Base-by-base conservation (phyloP, 2,329 filamentous ascomycete genomes). In the Colletotrichum sp. region DNA sequence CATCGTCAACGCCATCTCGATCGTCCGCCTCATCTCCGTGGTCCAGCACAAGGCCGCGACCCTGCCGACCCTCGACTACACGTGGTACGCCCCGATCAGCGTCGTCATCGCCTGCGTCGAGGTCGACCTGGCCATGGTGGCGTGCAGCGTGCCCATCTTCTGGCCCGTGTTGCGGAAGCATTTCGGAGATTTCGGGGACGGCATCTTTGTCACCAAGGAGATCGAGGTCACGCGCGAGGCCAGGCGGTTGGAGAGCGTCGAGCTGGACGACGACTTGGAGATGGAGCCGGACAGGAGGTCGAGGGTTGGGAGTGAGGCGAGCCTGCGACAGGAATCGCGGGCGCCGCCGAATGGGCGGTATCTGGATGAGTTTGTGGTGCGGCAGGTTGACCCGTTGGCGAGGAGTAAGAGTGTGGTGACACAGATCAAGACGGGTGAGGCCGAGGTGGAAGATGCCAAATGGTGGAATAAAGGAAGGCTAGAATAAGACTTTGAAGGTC, bases 141-240 rank as follows among this genome's bases (percentile, higher is more conserved):
- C 82, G 2, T 90, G 89, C 75, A 92, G 90, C 77, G 93, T 91
- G 55, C 96, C 96, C 91, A 98, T 98, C 71, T 94, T 93, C 75
- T 95, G 90, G 4, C 97, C 97, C 0, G 96, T 98, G 18, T n/a
- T 76, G 32, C 48, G 52, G 5, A 32, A 30, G 2, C 43, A 52
- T 1, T 52, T 52, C 12, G 43, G 43, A 0, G 43, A 52, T 52
- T 76, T 76, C 36, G 61, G 61, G 3, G 61, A 64, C 61, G 74
- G 71, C 13, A 76, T 76, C n/a, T 76, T 76, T n/a, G 74, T 76
- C 48, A 76, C 74, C 21, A 76, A 76, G 67, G 74, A 76, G 13
- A 18, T 76, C 3, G 55, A 75, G 52, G 67, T 76, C 24, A 76
- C 74, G 16, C 36, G 67, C 7, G 74, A 76, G 32, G 70, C 64